Percentiles rank a stretch among this genome's conserved stretches.
phyloP scores from a whole-genome alignment of 768 basidiomycete genomes.

The Rhodotorula babjevae region DNA sequence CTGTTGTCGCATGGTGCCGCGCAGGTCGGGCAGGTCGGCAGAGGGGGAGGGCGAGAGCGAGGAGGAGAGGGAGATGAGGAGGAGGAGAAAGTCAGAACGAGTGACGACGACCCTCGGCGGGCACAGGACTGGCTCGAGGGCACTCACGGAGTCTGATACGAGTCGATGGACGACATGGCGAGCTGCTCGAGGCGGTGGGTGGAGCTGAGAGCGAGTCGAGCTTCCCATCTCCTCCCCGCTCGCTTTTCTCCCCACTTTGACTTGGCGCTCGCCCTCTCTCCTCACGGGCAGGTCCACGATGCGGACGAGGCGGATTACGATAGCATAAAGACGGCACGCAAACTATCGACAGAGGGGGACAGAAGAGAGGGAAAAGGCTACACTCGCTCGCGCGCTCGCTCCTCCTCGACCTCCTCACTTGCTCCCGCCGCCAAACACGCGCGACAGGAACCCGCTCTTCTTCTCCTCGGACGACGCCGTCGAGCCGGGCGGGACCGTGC shows the following conservation, averaged over 20 bases:
- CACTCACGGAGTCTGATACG: slow-evolving; percentile 43
- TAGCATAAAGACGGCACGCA: no score
- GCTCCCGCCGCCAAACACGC: slow-evolving; percentile 10
- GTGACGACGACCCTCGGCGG: background rate
- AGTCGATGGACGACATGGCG: slow-evolving; percentile 31
- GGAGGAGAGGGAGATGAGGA: background rate
- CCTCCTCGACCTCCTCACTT: background rate
- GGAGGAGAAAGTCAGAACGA: background rate
- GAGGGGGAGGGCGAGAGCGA: no score
- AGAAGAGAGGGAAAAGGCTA: no score
- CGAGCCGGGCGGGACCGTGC: no score
- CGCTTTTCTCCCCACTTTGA: no score
- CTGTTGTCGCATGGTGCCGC: slow-evolving; percentile 6
- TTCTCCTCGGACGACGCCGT: background rate
- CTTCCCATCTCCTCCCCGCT: no score
- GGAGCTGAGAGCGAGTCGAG: background rate
- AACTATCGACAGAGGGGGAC: no score
- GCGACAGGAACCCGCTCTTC: slow-evolving; percentile 11
- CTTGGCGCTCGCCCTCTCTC: no score
- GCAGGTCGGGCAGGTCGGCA: background rate
- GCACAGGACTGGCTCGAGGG: background rate
- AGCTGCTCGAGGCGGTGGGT: no score
- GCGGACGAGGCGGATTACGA: no score
- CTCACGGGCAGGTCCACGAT: no score
- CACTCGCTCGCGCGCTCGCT: no score